Evolutionary conservation across 768 basidiomycete species (phyloP), one percentile per base, ranked within the genome.

Genomic region (Agaricus bisporus): DNA sequence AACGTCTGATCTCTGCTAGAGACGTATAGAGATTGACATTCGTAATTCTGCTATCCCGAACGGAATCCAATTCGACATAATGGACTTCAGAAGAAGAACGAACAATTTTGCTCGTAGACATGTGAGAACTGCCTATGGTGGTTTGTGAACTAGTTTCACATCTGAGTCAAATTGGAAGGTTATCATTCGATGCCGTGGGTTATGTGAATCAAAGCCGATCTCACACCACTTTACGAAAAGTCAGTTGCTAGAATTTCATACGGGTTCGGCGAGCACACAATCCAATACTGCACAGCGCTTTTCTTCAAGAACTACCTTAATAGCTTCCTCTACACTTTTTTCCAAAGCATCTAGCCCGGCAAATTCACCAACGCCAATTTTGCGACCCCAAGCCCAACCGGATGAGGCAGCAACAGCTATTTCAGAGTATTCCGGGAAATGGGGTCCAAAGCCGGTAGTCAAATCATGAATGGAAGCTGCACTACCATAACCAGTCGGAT

Each of bases 331-430:
- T 69, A 76, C 56, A 60, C 68, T 55, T 49, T 61, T 48, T 59
- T 69, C 63, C 11, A 79, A 58, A 6, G 61, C 60, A 5, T 55
- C 62, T 61, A 64, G 63, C 52, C 60, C 52, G 7, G 51, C 38
- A 14, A 41, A 51, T 17, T 41, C 44, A 20, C 52, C 51, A 39
- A 48, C 41, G 12, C 61, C 63, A 10, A 58, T 38, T 59, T 61
- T 41, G 52, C 50, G 50, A 25, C 54, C 60, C 22, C 61, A 58
- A 15, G 60, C 82, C 85, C 86, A 88, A 1, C 85, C 85, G 3
- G 76, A 78, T 5, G 83, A 82, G 0, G 86, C 85, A 0, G 85
- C 85, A 2, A 78, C 77, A 0, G 86, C 86, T 41, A 88, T 81
- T 52, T 76, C 73, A 0, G 77, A 61, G 58, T 81, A 83, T 59